phyloP scores from a whole-genome alignment of 2,329 filamentous ascomycete species.

The Cercospora brassicicola region DNA sequence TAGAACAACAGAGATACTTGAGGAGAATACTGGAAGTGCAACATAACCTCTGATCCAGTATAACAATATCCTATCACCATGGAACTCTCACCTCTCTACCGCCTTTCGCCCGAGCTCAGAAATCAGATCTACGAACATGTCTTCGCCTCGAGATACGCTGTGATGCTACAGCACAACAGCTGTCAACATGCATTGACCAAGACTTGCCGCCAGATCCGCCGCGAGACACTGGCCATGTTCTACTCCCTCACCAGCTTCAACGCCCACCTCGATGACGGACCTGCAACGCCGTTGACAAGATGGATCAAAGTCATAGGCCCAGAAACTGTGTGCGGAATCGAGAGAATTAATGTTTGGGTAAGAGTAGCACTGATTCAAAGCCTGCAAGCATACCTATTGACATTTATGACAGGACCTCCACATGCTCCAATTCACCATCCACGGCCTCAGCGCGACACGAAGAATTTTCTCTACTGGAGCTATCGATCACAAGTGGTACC shows the following conservation, averaged over 20 bases:
- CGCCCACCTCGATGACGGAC: constrained; percentile 33
- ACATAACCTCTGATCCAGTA: background rate
- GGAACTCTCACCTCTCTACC: background rate
- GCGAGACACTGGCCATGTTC: constrained; percentile 29
- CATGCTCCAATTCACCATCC: constrained; percentile 30
- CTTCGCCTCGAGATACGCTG: constrained; percentile 28
- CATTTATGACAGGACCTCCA: constrained; percentile 26
- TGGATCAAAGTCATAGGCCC: constrained; percentile 27
- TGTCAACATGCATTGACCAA: constrained; percentile 27
- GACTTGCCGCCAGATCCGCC: constrained; percentile 28
- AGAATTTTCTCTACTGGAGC: background rate
- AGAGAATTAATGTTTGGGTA: constrained; percentile 31
- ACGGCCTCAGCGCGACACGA: constrained; percentile 22
- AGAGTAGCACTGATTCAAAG: background rate
- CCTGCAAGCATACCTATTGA: background rate
- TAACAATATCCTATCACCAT: background rate
- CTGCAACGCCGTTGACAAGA: constrained; percentile 24
- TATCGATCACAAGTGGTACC: background rate
- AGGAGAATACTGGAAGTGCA: background rate
- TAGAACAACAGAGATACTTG: background rate
- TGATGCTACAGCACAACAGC: constrained; percentile 18
- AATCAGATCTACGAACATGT: constrained; percentile 28
- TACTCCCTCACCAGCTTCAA: constrained; percentile 29
- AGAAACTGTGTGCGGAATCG: constrained; percentile 19
- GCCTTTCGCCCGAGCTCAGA: constrained; percentile 24